Percentiles rank a stretch among this genome's conserved stretches.
Evolutionary conservation across 129 eudicot species (phyloP).

Genomic region (Flaveria linearis): DNA sequence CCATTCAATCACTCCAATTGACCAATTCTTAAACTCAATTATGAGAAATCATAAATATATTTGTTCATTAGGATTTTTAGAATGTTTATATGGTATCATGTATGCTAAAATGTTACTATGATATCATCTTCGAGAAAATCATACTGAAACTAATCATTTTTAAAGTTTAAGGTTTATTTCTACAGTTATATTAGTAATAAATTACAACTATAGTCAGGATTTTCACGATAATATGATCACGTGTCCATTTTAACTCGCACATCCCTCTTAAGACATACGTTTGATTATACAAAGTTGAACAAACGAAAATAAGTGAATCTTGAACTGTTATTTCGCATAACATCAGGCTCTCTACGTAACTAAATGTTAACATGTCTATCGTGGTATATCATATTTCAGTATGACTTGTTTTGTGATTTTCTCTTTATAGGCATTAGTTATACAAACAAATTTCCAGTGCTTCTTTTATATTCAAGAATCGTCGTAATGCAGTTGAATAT

Average conservation of each 20-base stretch:
- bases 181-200: neutral
- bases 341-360: neutral
- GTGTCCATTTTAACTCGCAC: neutral
- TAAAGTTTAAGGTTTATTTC: too few relatives aligned
- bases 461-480: too few relatives aligned
- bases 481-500: too few relatives aligned
- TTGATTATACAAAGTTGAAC: neutral
- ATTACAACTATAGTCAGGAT: neutral
- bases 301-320: neutral
- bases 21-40: constrained; percentile 10
- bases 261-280: neutral
- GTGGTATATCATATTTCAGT: neutral
- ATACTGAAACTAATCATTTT: neutral
- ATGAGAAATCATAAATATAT: neutral
- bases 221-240: neutral
- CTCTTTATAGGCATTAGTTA: neutral
- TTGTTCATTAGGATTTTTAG: neutral
- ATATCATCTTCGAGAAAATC: neutral
- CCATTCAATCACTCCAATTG: constrained; percentile 9
- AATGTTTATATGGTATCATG: neutral
- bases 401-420: neutral
- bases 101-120: too few relatives aligned
- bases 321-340: neutral
- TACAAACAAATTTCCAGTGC: neutral
- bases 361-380: neutral